Conservation (phyloP, 768 basidiomycete genomes). For the Pholiota conissans region DNA sequence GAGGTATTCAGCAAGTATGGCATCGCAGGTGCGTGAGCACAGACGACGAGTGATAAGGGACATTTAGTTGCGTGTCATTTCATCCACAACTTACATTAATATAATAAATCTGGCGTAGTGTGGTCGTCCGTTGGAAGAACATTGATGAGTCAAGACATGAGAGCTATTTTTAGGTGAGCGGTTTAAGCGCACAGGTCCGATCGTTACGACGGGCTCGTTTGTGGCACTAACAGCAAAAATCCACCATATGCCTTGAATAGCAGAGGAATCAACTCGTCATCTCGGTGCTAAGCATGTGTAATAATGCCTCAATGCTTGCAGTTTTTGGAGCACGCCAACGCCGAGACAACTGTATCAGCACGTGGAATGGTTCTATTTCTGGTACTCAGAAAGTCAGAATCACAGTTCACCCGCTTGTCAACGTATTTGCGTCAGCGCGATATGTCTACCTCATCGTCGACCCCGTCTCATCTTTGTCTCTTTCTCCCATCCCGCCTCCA, state of each 20-base stretch:
- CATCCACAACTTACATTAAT: too few relatives aligned
- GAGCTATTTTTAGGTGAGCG: slow-evolving; percentile 1
- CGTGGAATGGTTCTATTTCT: not conserved
- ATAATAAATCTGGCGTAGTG: too few relatives aligned
- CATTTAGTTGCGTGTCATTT: too few relatives aligned
- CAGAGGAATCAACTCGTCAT: too few relatives aligned
- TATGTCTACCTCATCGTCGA: not conserved
- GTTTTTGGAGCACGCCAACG: too few relatives aligned
- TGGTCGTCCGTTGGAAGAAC: too few relatives aligned
- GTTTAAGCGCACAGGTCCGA: slow-evolving; percentile 10
- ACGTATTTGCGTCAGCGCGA: not conserved
- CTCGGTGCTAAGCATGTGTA: too few relatives aligned
- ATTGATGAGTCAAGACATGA: not conserved
- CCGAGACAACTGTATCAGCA: not conserved
- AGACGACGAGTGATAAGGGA: not conserved
- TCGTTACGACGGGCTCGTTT: not conserved
- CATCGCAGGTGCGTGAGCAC: slow-evolving; percentile 33
- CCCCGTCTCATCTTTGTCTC: not conserved
- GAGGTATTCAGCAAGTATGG: slow-evolving; percentile 71
- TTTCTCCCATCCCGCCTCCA: not conserved
- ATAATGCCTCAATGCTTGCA: too few relatives aligned
- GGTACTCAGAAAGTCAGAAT: not conserved
- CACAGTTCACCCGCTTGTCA: too few relatives aligned
- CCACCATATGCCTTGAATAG: too few relatives aligned
- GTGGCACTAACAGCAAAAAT: too few relatives aligned